phyloP scores from a whole-genome alignment of 2,329 filamentous ascomycete genomes.

The Fusarium compactum region DNA sequence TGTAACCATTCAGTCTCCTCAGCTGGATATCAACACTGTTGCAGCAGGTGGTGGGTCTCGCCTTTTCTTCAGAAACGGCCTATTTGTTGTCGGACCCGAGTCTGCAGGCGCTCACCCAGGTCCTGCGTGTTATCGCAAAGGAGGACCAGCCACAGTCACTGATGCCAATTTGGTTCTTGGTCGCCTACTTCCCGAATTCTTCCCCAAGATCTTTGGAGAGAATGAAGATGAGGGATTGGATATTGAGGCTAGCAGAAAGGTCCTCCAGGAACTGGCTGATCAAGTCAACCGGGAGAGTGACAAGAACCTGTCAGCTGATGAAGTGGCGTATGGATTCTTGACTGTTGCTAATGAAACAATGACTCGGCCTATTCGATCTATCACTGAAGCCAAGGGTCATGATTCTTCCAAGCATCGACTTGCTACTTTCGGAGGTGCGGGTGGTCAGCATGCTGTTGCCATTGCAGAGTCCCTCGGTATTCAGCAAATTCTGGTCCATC shows the following conservation, averaged over 20 bases:
- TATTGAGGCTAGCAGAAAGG: constrained; percentile 76
- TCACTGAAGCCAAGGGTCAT: constrained; percentile 92
- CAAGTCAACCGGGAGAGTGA: constrained; percentile 82
- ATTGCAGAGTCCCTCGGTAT: constrained; percentile 89
- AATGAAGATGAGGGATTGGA: constrained; percentile 87
- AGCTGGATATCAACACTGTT: constrained; percentile 95
- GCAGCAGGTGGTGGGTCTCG: constrained; percentile 88
- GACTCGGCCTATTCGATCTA: constrained; percentile 88
- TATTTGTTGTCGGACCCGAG: constrained; percentile 92
- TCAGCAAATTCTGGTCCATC: constrained; percentile 84
- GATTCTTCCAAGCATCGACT: constrained; percentile 92
- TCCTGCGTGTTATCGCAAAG: constrained; percentile 91
- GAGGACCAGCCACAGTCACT: constrained; percentile 90
- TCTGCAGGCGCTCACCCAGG: constrained; percentile 91
- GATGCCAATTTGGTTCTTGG: constrained; percentile 91
- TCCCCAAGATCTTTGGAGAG: constrained; percentile 94
- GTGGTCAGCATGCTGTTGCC: constrained; percentile 91
- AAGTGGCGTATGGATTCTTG: constrained; percentile 90
- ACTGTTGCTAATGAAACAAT: constrained; percentile 93
- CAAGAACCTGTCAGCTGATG: constrained; percentile 79
- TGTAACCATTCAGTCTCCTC: constrained; percentile 92
- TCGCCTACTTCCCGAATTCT: constrained; percentile 87
- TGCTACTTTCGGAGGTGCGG: constrained; percentile 91
- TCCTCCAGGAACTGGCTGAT: constrained; percentile 80
- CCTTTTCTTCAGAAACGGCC: constrained; percentile 87